Conservation (phyloP, 768 basidiomycete genomes). For the Boletus rubescentipes region DNA sequence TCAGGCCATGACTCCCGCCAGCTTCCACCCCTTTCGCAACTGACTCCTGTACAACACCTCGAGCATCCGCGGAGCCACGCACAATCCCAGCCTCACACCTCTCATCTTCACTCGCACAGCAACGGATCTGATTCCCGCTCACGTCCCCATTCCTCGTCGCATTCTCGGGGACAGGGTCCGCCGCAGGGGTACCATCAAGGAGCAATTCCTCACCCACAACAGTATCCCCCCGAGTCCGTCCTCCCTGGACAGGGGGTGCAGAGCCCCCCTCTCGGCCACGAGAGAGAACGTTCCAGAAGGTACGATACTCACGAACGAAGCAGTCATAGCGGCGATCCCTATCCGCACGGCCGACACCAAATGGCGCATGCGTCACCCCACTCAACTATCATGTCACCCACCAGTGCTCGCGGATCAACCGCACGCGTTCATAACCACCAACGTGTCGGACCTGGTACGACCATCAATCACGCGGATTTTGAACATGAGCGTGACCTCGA, state of each 20-base stretch:
- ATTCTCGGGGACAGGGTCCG: constrained; percentile 45
- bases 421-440: constrained; percentile 62
- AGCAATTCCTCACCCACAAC: constrained; percentile 42
- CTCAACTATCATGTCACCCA: constrained; percentile 35
- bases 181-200: constrained; percentile 35
- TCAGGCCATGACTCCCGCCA: constrained; percentile 48
- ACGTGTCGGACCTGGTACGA: constrained; percentile 61
- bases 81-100: constrained; percentile 39
- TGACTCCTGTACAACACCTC: constrained; percentile 45
- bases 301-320: constrained; percentile 46
- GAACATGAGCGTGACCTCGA: constrained; percentile 46
- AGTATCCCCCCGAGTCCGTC: constrained; percentile 45
- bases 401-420: constrained; percentile 35
- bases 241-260: constrained; percentile 46
- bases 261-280: constrained; percentile 49
- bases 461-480: constrained; percentile 43
- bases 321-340: constrained; percentile 34
- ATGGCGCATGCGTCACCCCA: constrained; percentile 36
- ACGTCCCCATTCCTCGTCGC: constrained; percentile 51
- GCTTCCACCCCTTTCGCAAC: constrained; percentile 47
- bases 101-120: constrained; percentile 42
- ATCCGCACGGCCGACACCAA: constrained; percentile 31
- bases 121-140: constrained; percentile 45
- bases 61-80: constrained; percentile 33
- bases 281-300: constrained; percentile 45